These are phyloP conservation scores for Alternaria novae-zelandiae DNA, from an alignment of 2,329 filamentous ascomycete species.

Conservation along the genomic window DNA sequence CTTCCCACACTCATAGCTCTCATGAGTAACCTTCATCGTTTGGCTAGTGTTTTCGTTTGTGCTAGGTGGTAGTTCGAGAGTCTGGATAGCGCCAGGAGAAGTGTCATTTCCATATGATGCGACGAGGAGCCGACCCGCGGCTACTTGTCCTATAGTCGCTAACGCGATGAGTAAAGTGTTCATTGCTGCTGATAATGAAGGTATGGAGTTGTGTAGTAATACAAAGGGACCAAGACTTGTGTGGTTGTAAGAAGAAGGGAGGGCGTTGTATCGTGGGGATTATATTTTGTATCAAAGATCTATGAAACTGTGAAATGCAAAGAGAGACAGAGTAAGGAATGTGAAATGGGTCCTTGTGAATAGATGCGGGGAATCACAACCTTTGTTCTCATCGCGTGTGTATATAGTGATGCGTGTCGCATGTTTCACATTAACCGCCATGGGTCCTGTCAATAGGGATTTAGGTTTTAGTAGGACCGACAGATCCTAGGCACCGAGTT, in stretches of 20 bases:
- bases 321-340: background rate
- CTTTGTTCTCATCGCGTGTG: background rate
- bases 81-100: slow-evolving; percentile 49
- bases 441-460: background rate
- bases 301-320: background rate
- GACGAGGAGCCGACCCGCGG: slow-evolving; percentile 46
- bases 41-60: slow-evolving; percentile 7
- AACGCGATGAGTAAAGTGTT: slow-evolving; percentile 21
- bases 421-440: background rate
- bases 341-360: background rate
- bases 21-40: slow-evolving; percentile 53
- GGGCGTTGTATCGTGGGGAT: background rate
- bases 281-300: background rate
- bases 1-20: slow-evolving; percentile 57
- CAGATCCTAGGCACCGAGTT: background rate
- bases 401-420: background rate
- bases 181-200: background rate
- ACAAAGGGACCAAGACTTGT: background rate
- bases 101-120: slow-evolving; percentile 48
- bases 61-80: slow-evolving; percentile 34
- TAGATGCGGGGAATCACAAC: background rate
- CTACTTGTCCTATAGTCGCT: slow-evolving; percentile 7
- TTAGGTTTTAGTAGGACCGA: background rate
- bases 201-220: background rate
- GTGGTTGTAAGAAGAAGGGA: background rate